A percentile compares a stretch with the other conserved stretches of the same genome.
Evolutionary conservation across 805 yeast species (phyloP).

Genomic region (Isabelozyma pseudorhagii): DNA sequence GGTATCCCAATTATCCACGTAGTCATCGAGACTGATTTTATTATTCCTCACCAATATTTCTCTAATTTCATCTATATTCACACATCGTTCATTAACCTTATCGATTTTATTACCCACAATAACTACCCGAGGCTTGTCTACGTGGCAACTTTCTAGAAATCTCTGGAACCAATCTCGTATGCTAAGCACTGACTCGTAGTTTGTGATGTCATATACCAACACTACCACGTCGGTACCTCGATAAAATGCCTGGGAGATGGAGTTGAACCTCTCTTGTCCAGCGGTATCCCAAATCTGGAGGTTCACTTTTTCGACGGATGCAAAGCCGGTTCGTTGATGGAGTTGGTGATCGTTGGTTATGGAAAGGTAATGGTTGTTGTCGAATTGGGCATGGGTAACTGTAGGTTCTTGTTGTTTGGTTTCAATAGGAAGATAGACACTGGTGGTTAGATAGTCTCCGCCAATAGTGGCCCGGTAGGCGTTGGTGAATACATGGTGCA

Average conservation of each 20-base stretch:
- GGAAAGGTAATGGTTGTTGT: not conserved
- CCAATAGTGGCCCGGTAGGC: slow-evolving; percentile 60
- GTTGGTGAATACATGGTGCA: slow-evolving; percentile 52
- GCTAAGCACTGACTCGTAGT: slow-evolving; percentile 48
- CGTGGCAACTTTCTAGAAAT: slow-evolving; percentile 48
- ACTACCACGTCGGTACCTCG: slow-evolving; percentile 58
- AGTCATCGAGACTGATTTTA: slow-evolving; percentile 18
- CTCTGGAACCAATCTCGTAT: slow-evolving; percentile 47
- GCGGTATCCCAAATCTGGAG: slow-evolving; percentile 59
- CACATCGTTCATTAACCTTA: slow-evolving; percentile 26
- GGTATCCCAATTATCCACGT: slow-evolving; percentile 29
- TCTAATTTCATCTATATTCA: slow-evolving; percentile 33
- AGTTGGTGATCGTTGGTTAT: not conserved
- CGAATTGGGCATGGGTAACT: not conserved
- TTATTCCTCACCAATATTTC: slow-evolving; percentile 25
- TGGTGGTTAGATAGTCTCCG: slow-evolving; percentile 53
- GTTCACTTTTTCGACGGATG: slow-evolving; percentile 21
- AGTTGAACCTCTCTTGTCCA: slow-evolving; percentile 46
- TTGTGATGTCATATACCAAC: slow-evolving; percentile 52
- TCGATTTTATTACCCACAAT: slow-evolving; percentile 56
- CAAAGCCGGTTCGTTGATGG: not conserved
- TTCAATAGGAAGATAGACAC: slow-evolving; percentile 9
- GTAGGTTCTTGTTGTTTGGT: not conserved
- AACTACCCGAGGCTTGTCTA: slow-evolving; percentile 44
- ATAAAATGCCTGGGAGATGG: slow-evolving; percentile 53